Evolutionary conservation across 768 basidiomycete genomes (phyloP), one percentile per base, ranked within the genome.

Genomic region (Podaxis carcinomalis): DNA sequence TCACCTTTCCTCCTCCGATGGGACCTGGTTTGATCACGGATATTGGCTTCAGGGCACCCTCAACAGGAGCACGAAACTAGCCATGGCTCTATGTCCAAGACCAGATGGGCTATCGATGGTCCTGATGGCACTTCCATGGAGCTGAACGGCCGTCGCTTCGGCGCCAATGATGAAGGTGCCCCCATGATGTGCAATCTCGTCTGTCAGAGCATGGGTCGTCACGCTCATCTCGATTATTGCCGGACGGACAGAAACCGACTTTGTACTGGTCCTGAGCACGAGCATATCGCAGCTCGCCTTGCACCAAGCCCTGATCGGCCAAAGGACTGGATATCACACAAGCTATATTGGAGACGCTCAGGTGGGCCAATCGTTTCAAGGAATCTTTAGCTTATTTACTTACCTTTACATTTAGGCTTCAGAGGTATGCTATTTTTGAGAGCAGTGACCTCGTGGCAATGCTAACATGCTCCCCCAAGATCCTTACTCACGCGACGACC

Each of bases 171-270:
- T 54, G 81, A 83, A 46, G 84, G 86, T 6, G 84, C 83, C 0
- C 85, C 85, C 0, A 83, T 86, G 82, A 76, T 87, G 75, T 87
- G 86, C 65, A 85, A 77, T 50, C 73, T 86, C 19, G 68, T 83
- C 28, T 87, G 84, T 63, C 74, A 77, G 1, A 71, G 80, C 13
- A 73, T 86, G 70, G 86, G 85, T 0, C 70, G 87, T 19, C 86
- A 87, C 53, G 72, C 73, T 1, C 86, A 87, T 66, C 70, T 87
- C 36, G 83, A 81, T 62, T 82, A 79, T 59, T 87, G 86, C 64
- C 78, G 83, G 1, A 72, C 79, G 1, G 67, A 73, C 40, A 66
- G 72, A 19, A 69, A 61, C 9, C 68, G 67, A 0, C 56, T 65
- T 3, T 88, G 86, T 66, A 70, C 67, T 1, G 78, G 74, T 0